Evolutionary conservation across 2,329 filamentous ascomycete species (phyloP).

Genomic region (Periconia sp.): DNA sequence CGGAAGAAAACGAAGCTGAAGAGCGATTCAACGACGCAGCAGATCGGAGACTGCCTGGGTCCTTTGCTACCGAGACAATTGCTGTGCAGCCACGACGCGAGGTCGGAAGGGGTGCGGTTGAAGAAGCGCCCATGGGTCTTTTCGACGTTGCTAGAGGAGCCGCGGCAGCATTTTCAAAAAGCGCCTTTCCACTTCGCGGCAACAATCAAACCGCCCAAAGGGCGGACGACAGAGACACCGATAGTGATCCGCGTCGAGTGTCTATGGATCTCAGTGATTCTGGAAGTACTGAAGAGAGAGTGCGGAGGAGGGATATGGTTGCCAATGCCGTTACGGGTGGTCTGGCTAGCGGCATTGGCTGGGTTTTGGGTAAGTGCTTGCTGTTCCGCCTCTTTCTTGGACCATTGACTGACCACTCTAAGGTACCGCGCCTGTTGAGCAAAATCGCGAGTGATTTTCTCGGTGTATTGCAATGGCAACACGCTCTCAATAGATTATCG

Average conservation of each 20-base stretch:
- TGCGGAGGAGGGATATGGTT: constrained; percentile 75
- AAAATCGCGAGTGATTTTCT: too few relatives aligned
- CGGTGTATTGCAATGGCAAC: too few relatives aligned
- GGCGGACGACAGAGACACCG: constrained; percentile 5
- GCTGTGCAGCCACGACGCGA: constrained; percentile 49
- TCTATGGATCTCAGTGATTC: constrained; percentile 45
- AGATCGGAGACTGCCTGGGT: constrained; percentile 60
- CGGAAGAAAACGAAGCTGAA: constrained; percentile 71
- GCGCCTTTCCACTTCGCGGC: constrained; percentile 53
- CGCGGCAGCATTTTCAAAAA: constrained; percentile 54
- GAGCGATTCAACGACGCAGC: constrained; percentile 72
- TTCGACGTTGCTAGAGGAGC: constrained; percentile 60
- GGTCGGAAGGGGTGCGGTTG: constrained; percentile 49
- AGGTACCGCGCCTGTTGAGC: too few relatives aligned
- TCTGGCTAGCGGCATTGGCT: constrained; percentile 67
- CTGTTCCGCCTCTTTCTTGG: too few relatives aligned
- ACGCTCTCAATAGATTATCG: too few relatives aligned
- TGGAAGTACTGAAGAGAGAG: constrained; percentile 48
- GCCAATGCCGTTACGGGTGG: constrained; percentile 69
- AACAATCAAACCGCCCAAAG: constrained; percentile 18
- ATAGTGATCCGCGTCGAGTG: constrained; percentile 20
- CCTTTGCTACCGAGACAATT: constrained; percentile 47
- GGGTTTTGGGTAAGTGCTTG: constrained; percentile 64
- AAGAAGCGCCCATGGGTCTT: constrained; percentile 59
- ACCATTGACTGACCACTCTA: too few relatives aligned